Percentiles rank a stretch among this genome's conserved stretches.
Conservation (phyloP, 2,329 filamentous ascomycete species). For the Aspergillus sp. region DNA sequence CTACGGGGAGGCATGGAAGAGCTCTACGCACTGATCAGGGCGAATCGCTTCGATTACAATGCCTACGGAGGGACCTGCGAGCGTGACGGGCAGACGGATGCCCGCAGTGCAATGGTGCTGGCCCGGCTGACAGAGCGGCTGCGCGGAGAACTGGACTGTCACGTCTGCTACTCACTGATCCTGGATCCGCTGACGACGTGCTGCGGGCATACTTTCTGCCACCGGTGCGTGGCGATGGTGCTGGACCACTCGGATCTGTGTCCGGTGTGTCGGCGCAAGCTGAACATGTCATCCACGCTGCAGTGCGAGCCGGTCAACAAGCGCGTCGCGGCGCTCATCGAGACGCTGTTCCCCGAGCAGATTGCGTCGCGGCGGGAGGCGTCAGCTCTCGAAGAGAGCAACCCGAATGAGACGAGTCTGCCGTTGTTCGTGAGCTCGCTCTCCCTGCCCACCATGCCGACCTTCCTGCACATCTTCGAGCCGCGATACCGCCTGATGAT, state of each 20-base stretch:
- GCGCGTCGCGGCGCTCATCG: constrained; percentile 61
- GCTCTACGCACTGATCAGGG: constrained; percentile 63
- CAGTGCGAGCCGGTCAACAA: constrained; percentile 58
- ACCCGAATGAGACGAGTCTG: constrained; percentile 57
- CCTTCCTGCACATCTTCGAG: constrained; percentile 88
- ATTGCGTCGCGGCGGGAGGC: constrained; percentile 57
- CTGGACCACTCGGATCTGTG: constrained; percentile 76
- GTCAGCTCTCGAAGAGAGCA: constrained; percentile 56
- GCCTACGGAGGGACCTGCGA: constrained; percentile 51
- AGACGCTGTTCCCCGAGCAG: constrained; percentile 66
- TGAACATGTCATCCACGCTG: constrained; percentile 55
- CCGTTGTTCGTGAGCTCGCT: constrained; percentile 80
- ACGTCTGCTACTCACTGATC: constrained; percentile 80
- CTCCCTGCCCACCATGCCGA: constrained; percentile 77
- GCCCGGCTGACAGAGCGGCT: constrained; percentile 59
- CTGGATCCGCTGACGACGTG: constrained; percentile 78
- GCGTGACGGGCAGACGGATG: constrained; percentile 5
- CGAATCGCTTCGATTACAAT: constrained; percentile 58
- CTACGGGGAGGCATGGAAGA: constrained; percentile 57
- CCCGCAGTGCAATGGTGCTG: constrained; percentile 51
- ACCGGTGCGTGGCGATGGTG: constrained; percentile 71
- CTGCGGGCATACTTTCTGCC: constrained; percentile 89
- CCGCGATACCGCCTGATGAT: constrained; percentile 92
- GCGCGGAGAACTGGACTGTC: constrained; percentile 76
- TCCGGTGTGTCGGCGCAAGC: constrained; percentile 70